Base-by-base conservation (phyloP, 2,329 filamentous ascomycete genomes). In the Graphium sp. region DNA sequence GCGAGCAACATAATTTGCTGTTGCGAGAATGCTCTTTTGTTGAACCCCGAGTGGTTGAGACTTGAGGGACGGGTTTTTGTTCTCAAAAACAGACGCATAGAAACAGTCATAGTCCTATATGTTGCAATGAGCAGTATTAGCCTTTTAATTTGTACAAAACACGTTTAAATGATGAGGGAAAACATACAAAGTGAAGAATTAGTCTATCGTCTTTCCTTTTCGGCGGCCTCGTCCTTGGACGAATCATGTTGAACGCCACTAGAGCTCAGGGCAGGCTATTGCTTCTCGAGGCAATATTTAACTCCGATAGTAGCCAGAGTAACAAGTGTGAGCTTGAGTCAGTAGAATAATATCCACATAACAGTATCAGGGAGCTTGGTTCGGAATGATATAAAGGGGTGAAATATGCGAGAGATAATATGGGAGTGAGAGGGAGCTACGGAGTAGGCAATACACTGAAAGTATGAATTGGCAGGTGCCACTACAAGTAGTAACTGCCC, bases 1-100 rank as follows among this genome's bases (percentile, higher is more conserved):
- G 20, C 87, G 73, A 14, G 87, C 87, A 46, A 80, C 81, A 50
- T 95, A 95, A 53, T 95, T 95, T 63, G 82, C 91, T 5, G 84
- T 92, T 14, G 85, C 82, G 22, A 89, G 63, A 31, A 94, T 93
- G 47, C 84, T 81, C 53, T 94, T 94, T 52, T 94, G 85, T 50
- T 85, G 80, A 33, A 93, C 73, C 20, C 83, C 85, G 19, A 95
- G 58, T 6, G 84, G 82, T 12, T 78, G 54, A 2, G 64, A 60
- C 44, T 72, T 82, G 32, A 94, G 58, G 3, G 63, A 57, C 1
- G 84, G 82, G 38, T 79, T 73, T 45, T 79, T 76, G 37, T 76
- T 75, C 53, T 94, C 84, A 39, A 89, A 76, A 7, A 89, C 84
- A 28, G 83, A 82, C 14, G 85, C 85, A 49, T 95, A 95, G 59